Base-by-base conservation (phyloP, 129 eudicot genomes). In the Heracleum sosnowskyi region DNA sequence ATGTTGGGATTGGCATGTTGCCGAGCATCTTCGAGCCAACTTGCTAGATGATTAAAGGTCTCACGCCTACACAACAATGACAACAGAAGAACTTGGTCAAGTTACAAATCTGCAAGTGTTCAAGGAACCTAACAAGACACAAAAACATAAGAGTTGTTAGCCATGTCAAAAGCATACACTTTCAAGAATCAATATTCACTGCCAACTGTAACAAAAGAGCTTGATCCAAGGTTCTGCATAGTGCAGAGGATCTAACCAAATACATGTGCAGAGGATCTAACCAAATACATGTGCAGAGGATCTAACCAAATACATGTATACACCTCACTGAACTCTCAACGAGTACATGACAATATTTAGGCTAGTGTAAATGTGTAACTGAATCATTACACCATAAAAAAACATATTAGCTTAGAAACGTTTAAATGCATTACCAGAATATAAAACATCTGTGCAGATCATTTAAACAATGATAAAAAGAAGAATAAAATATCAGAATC, bases 11-110 rank as follows among this genome's bases (percentile, higher is more conserved):
- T 93, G 49, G 95, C 98, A 89, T 93, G 98, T 71, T 91, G 95
- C 33, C 91, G 82, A 73, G 98, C 98, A 87, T 91, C 98, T 84
- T 93, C 97, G 77, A 93, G 92, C 98, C 98, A 93, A 82, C 95
- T 92, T 66, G 91, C 97, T 34, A 93, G 86, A 86, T 93, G 97
- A 77, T 93, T 91, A 74, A 93, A 93, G 79, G 98, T 92, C 80
- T 92, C 96, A 69, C 96, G 86, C 90, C 96, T 92, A 17, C 36
- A 79, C 51, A 24, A 33, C 28, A 24, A 78, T 74, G 31, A 57
- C 37, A 28, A 72, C n/a, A 34, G 26, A 37, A 46, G 26, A 64
- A 63, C 71, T 37, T 24, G 71, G 12, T 55, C 11, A 46, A 41
- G 16, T n/a, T 11, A 40, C 4, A 39, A 1, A 22, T 71, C 13